Conservation (phyloP, 1,284 basidiomycete species). For the Pseudozyma tsukubaensis region DNA sequence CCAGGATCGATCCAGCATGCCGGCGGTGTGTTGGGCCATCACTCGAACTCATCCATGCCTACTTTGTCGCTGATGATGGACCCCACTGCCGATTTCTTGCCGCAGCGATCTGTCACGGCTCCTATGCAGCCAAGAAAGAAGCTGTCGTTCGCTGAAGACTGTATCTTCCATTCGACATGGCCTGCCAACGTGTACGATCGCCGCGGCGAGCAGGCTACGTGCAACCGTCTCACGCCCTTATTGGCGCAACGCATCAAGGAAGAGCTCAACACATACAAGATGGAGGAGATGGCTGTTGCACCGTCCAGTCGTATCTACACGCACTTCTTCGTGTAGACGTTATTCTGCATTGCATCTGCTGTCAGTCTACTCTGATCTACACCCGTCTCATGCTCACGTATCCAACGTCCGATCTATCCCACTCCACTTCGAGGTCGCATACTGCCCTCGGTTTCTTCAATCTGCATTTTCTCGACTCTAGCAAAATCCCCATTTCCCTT, state of each 20-base stretch:
- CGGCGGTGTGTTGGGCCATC: constrained; percentile 57
- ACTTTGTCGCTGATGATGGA: constrained; percentile 81
- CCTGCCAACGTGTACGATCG: constrained; percentile 89
- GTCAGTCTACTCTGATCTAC: neutral
- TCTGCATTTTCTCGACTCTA: too few relatives aligned
- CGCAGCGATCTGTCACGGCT: constrained; percentile 62
- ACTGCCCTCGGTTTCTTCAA: too few relatives aligned
- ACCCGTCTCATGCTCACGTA: too few relatives aligned
- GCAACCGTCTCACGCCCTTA: constrained; percentile 92
- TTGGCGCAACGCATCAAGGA: constrained; percentile 96
- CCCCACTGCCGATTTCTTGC: constrained; percentile 69
- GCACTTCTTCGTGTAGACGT: constrained; percentile 61
- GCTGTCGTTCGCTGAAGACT: constrained; percentile 86
- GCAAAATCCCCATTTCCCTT: too few relatives aligned
- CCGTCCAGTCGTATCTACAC: constrained; percentile 66
- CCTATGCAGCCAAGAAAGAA: constrained; percentile 75
- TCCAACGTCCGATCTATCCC: too few relatives aligned
- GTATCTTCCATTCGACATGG: constrained; percentile 96
- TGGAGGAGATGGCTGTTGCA: constrained; percentile 98
- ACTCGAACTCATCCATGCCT: constrained; percentile 75
- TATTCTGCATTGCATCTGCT: neutral
- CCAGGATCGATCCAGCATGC: constrained; percentile 40
- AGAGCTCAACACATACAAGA: constrained; percentile 83
- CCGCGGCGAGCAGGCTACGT: constrained; percentile 93
- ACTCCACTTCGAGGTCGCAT: too few relatives aligned